phyloP scores from a whole-genome alignment of 2,329 filamentous ascomycete species.

The Colletotrichum aenigma region DNA sequence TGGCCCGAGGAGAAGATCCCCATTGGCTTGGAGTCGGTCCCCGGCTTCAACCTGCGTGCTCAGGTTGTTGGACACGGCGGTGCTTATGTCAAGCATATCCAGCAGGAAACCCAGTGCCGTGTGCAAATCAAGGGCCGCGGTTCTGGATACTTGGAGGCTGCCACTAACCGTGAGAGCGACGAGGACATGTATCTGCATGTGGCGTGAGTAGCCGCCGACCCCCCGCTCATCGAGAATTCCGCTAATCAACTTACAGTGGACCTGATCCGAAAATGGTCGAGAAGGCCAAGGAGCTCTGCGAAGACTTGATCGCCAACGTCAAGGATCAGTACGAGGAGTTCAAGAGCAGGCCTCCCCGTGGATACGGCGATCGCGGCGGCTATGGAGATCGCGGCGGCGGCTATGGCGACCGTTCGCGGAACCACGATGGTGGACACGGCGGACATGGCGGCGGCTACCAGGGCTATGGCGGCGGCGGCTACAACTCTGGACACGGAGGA shows the following conservation, averaged over 20 bases:
- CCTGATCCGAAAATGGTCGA: constrained; percentile 87
- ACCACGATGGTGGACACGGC: constrained; percentile 39
- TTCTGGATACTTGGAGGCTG: constrained; percentile 90
- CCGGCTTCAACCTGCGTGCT: constrained; percentile 93
- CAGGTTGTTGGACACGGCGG: constrained; percentile 95
- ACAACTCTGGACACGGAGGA: constrained; percentile 31
- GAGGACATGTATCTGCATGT: constrained; percentile 98
- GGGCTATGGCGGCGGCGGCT: constrained; percentile 30
- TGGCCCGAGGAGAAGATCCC: constrained; percentile 97
- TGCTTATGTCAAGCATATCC: constrained; percentile 97
- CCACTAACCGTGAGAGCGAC: constrained; percentile 88
- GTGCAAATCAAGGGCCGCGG: constrained; percentile 98
- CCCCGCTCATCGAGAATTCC: background rate
- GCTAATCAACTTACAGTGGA: constrained; percentile 62
- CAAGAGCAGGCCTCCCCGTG: constrained; percentile 79
- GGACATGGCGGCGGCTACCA: constrained; percentile 39
- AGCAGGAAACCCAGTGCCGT: constrained; percentile 91
- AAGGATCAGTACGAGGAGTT: constrained; percentile 89
- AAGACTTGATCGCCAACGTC: constrained; percentile 86
- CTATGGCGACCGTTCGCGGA: constrained; percentile 46
- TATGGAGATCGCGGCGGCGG: constrained; percentile 33
- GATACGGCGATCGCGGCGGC: constrained; percentile 55
- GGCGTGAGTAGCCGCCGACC: constrained; percentile 61
- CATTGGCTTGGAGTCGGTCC: constrained; percentile 87
- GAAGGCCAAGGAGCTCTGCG: constrained; percentile 85